Conservation (phyloP, 305 asterid species). For the Solanum hybrid region DNA sequence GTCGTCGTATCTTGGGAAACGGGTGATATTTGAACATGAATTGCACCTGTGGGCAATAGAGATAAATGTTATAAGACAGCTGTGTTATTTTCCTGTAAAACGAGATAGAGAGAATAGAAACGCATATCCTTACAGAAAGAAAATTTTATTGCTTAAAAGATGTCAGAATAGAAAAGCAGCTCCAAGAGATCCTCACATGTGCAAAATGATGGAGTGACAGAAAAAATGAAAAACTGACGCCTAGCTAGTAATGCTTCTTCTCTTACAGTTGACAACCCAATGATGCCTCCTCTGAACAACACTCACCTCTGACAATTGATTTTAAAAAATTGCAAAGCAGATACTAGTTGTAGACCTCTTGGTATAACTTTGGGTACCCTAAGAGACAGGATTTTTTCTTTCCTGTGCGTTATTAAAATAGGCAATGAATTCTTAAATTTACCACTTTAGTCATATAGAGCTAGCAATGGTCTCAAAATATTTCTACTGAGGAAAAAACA, state of each 20-base stretch:
- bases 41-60: slow-evolving; percentile 53
- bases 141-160: not conserved
- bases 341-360: not conserved
- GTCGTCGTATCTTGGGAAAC: slow-evolving; percentile 97
- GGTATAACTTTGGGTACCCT: not conserved
- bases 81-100: not conserved
- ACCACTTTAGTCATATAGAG: not conserved
- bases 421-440: not conserved
- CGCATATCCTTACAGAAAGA: not conserved
- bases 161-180: not conserved
- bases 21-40: slow-evolving; percentile 59
- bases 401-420: not conserved
- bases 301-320: not conserved
- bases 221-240: not conserved
- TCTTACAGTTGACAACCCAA: not conserved
- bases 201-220: not conserved
- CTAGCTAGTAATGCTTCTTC: not conserved
- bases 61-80: not conserved
- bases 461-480: not conserved
- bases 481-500: not conserved
- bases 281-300: not conserved
- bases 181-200: not conserved
- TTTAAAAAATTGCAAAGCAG: not conserved
- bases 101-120: not conserved
- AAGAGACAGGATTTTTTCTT: not conserved